These are phyloP conservation scores for Alternaria novae-zelandiae DNA, from an alignment of 2,329 filamentous ascomycete species.

Conservation along the genomic window DNA sequence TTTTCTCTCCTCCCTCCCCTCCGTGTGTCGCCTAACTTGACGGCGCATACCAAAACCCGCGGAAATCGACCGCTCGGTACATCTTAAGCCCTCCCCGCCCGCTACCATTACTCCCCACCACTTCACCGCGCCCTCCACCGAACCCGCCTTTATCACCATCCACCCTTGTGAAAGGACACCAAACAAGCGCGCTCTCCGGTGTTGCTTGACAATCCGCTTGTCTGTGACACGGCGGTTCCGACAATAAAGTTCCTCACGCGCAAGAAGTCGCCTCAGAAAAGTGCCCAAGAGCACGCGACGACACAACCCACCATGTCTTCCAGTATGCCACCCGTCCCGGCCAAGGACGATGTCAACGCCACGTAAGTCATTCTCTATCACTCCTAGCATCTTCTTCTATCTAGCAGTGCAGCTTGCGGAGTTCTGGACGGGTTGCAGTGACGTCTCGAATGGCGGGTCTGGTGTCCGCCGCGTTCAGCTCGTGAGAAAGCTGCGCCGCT, in stretches of 20 bases:
- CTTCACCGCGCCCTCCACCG: slow-evolving; percentile 9
- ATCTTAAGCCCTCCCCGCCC: slow-evolving; percentile 5
- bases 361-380: slow-evolving; percentile 58
- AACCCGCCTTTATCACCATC: neutral
- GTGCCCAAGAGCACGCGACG: slow-evolving; percentile 44
- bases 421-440: neutral
- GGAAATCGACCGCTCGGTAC: slow-evolving; percentile 5
- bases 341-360: slow-evolving; percentile 65
- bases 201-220: neutral
- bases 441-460: neutral
- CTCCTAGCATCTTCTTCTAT: neutral
- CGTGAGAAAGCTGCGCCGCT: neutral
- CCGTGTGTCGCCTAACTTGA: neutral
- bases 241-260: slow-evolving; percentile 39
- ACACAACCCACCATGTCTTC: slow-evolving; percentile 38
- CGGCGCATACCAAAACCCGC: neutral
- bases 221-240: slow-evolving; percentile 12
- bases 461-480: neutral
- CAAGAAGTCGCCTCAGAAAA: slow-evolving; percentile 43
- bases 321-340: slow-evolving; percentile 54
- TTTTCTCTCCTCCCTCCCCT: slow-evolving; percentile 7
- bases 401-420: neutral
- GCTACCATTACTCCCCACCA: slow-evolving; percentile 7
- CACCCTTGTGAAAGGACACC: neutral
- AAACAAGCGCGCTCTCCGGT: neutral